A percentile compares a stretch with the other conserved stretches of the same genome.
phyloP scores from a whole-genome alignment of 2,329 filamentous ascomycete species.

The Cryphonectria radicalis region DNA sequence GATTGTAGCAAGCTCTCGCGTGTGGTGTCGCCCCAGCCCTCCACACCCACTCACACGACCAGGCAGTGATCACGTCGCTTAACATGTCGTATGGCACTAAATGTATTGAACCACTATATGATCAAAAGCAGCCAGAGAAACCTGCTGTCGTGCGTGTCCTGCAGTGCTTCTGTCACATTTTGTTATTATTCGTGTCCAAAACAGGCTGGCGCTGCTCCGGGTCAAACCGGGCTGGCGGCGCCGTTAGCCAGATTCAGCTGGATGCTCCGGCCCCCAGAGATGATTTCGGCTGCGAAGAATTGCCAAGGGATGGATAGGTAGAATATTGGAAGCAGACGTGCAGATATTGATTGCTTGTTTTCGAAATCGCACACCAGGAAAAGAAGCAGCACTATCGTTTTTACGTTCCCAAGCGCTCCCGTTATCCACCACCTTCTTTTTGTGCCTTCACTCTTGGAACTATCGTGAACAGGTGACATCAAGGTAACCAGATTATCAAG shows the following conservation, averaged over 20 bases:
- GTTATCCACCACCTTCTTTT: too few relatives aligned
- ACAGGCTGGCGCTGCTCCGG: not conserved
- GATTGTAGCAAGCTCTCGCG: not conserved
- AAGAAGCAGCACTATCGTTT: not conserved
- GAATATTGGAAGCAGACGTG: not conserved
- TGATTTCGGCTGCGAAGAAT: not conserved
- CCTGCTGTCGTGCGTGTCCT: not conserved
- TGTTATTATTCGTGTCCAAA: not conserved
- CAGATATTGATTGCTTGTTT: constrained; percentile 1
- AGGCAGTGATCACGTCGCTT: not conserved
- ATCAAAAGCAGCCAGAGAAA: not conserved
- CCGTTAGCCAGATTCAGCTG: not conserved
- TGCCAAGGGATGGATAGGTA: not conserved
- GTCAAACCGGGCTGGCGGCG: not conserved
- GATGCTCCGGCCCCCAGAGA: not conserved
- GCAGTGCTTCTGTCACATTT: not conserved
- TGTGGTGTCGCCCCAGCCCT: not conserved
- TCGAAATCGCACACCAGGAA: not conserved
- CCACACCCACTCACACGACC: not conserved
- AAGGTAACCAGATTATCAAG: not conserved
- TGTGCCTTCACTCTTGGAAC: not conserved
- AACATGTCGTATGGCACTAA: not conserved
- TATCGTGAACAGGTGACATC: not conserved
- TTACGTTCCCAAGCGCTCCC: not conserved
- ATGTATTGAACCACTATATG: constrained; percentile 5